Base-by-base conservation (phyloP, 139 green algal species). In the Chlorella sp. region DNA sequence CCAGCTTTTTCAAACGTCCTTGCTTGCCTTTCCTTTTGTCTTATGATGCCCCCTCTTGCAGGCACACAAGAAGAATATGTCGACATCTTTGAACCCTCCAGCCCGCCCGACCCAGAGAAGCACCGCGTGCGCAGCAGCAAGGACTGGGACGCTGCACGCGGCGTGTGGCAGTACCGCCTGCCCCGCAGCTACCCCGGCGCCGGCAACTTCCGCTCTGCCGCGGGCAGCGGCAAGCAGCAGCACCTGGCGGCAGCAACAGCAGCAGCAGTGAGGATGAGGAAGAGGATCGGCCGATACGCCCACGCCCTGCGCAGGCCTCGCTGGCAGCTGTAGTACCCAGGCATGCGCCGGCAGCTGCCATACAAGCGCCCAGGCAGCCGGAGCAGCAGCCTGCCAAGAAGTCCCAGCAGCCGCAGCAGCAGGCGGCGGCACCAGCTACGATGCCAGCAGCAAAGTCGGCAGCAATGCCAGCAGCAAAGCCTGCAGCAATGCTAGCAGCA, bases 71-170 rank as follows among this genome's bases (percentile, higher is more conserved):
- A 87, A 39, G 84, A 88, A 19, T 81, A 81, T n/a, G 22, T n/a
- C 18, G 84, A 88, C 68, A 69, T 88, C 18, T 30, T 9, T 12
- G 11, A 48, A 0, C 84, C 84, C 39, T 12, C 28, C 28, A 53
- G 40, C 21, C 84, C 64, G 11, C 66, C 19, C 14, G 68, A 88
- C 68, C 84, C 84, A 14, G 40, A 61, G 9, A 68, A 68, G 34
- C 84, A 88, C 84, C 64, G 84, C 5, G 84, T 88, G 84, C 84
- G 84, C 64, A 88, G 66, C 4, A 68, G 84, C 64, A 42, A 40
- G 39, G 30, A 81, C 39, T 88, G 84, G 84, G 12, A 69, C 42
- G 22, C 14, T 9, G 68, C 71, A 12, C 39, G 37, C 30, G 39
- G 68, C 26, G 30, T 32, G 9, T 88, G 84, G 84, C 12, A 19